These are phyloP conservation scores for Gliomastix tumulicola DNA, from an alignment of 2,329 filamentous ascomycete species.

Conservation along the genomic window DNA sequence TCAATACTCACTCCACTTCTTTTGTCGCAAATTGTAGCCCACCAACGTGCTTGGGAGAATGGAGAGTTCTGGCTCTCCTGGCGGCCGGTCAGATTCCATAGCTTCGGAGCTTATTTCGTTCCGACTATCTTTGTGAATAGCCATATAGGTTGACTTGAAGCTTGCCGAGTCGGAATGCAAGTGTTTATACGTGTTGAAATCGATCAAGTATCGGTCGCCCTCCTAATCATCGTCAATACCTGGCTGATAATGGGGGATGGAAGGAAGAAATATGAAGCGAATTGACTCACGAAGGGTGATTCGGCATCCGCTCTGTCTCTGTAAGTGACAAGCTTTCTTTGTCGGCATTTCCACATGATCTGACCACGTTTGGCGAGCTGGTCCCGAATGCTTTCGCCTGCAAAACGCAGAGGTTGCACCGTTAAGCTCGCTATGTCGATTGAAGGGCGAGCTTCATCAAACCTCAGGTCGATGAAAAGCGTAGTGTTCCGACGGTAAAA, in stretches of 20 bases:
- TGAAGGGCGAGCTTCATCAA: background rate
- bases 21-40: background rate
- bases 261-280: no score
- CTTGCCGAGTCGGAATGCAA: background rate
- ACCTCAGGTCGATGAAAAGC: background rate
- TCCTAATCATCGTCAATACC: no score
- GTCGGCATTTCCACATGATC: background rate
- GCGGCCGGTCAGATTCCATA: background rate
- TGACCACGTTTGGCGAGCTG: background rate
- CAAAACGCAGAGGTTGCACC: background rate
- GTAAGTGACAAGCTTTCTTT: background rate
- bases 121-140: no score
- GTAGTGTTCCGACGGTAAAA: background rate
- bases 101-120: background rate
- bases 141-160: no score
- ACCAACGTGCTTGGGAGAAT: background rate
- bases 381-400: background rate
- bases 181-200: background rate
- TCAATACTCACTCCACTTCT: background rate
- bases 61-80: background rate
- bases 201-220: background rate
- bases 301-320: background rate
- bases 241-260: no score
- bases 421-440: background rate
- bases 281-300: no score